Base-by-base conservation (phyloP, 345 rosid species). In the Gossypium sturtianum region DNA sequence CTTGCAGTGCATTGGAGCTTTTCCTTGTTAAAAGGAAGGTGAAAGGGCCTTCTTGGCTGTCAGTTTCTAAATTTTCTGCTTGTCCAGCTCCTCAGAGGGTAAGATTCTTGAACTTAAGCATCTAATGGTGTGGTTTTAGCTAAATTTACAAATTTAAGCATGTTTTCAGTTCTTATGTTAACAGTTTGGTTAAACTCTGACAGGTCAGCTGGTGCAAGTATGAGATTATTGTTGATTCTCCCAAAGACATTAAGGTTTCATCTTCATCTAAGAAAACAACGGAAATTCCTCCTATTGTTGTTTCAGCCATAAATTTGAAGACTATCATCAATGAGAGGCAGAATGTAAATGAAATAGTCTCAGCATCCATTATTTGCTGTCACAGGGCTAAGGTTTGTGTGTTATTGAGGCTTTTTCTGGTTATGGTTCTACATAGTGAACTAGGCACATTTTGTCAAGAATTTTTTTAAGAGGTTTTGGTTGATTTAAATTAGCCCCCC, bases 161-260 rank as follows among this genome's bases (percentile, higher is more conserved):
- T 65, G 29, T 69, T 62, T 70, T 56, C 20, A 49, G 51, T 76
- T 80, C 79, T 67, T 54, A 34, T 71, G 79, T 48, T 76, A 65
- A 77, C 73, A 75, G 71, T 54, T 58, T 52, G 73, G 64, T 73
- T 76, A 74, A 79, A 54, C 70, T 75, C 82, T 70, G 11, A 71
- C 84, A 93, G 99, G 92, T 93, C 77, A 95, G 99, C 85, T 93
- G 97, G 99, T 95, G 99, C 90, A 93, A 88, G 83, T 91, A 88
- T 87, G 99, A 95, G 86, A 77, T 95, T 56, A 79, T 71, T 78
- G 84, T 90, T 75, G 91, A 88, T 72, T 87, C 85, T 76, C 87
- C 97, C 25, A 95, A 90, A 84, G 89, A 81, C 76, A 85, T 93
- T 76, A 71, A 48, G 54, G 82, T 81, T 70, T 78, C 89, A 70